Evolutionary conservation across 768 basidiomycete species (phyloP).

Genomic region (Lentinula raphanica): DNA sequence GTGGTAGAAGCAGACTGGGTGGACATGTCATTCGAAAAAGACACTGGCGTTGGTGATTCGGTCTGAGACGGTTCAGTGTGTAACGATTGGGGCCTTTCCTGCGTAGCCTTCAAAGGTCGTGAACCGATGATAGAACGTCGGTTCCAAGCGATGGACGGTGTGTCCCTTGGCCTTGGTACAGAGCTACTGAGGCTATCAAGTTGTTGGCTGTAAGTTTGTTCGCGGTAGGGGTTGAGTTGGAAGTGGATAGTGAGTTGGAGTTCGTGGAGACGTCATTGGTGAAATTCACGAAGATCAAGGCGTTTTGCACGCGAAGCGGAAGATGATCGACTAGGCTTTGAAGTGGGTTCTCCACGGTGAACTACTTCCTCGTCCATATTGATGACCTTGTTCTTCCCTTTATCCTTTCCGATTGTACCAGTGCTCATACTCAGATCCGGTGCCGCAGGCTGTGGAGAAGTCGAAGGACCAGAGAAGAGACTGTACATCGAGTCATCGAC

Average conservation of each 20-base stretch:
- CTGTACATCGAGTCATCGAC: neutral
- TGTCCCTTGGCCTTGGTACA: neutral
- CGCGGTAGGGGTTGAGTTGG: neutral
- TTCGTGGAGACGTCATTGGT: neutral
- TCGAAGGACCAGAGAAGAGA: neutral
- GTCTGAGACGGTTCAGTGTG: neutral
- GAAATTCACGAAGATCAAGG: neutral
- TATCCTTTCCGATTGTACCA: neutral
- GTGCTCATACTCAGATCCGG: neutral
- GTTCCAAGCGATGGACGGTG: constrained; percentile 2
- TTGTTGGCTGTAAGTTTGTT: neutral
- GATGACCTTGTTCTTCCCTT: neutral
- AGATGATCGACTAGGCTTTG: neutral
- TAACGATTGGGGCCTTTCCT: neutral
- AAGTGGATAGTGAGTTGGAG: neutral
- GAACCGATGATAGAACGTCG: neutral
- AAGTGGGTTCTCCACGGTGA: neutral
- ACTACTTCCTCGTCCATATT: neutral
- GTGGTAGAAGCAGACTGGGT: neutral
- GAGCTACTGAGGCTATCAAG: neutral
- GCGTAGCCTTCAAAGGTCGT: neutral
- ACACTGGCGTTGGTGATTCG: neutral
- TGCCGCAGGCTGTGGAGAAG: neutral
- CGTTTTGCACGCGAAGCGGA: too few species aligned
- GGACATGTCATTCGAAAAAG: neutral